phyloP scores from a whole-genome alignment of 2,329 filamentous ascomycete genomes.

The Cytospora chrysosperma region DNA sequence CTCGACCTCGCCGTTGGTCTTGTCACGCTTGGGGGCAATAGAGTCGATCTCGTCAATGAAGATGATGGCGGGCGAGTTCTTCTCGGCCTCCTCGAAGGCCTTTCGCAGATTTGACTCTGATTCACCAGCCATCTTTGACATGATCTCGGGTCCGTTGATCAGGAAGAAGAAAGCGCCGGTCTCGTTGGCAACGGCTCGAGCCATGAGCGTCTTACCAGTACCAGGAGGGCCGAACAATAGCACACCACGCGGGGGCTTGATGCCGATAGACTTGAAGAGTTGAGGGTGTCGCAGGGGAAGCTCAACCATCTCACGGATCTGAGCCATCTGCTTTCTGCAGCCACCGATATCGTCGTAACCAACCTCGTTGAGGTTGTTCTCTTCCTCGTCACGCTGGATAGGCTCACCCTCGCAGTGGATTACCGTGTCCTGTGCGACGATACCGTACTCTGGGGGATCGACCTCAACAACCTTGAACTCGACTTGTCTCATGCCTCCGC shows the following conservation, averaged over 20 bases:
- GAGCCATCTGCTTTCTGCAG: slow-evolving; percentile 99
- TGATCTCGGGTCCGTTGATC: slow-evolving; percentile 99
- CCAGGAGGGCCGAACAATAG: slow-evolving; percentile 94
- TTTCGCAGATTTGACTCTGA: slow-evolving; percentile 97
- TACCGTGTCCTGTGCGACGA: slow-evolving; percentile 96
- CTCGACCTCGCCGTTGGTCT: slow-evolving; percentile 99
- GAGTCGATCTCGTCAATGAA: slow-evolving; percentile 99
- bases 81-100: slow-evolving; percentile 99
- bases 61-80: slow-evolving; percentile 98
- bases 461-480: slow-evolving; percentile 99
- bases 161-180: slow-evolving; percentile 99
- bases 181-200: slow-evolving; percentile 96
- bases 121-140: slow-evolving; percentile 99
- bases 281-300: slow-evolving; percentile 94
- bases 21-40: slow-evolving; percentile 98
- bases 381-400: slow-evolving; percentile 97
- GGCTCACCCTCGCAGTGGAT: slow-evolving; percentile 97
- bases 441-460: slow-evolving; percentile 96
- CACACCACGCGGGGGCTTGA: slow-evolving; percentile 98
- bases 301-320: slow-evolving; percentile 98
- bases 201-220: slow-evolving; percentile 99
- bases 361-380: slow-evolving; percentile 98
- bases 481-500: slow-evolving; percentile 97
- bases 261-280: slow-evolving; percentile 99
- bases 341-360: slow-evolving; percentile 99